Conservation (phyloP, 2,329 filamentous ascomycete species). For the Penicillium sp. region DNA sequence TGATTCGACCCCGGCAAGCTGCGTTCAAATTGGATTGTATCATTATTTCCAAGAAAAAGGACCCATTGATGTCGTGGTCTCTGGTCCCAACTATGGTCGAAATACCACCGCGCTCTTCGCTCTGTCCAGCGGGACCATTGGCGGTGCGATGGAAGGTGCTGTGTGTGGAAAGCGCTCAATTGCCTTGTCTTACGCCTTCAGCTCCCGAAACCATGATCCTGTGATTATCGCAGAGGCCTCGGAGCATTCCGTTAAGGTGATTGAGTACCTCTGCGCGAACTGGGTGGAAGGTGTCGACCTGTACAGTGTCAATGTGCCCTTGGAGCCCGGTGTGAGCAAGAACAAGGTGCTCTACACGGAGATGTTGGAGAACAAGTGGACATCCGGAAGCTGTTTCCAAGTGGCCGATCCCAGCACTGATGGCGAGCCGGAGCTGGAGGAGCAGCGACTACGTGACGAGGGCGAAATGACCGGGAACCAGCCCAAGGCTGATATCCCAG, state of each 20-base stretch:
- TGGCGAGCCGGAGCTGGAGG: slow-evolving; percentile 58
- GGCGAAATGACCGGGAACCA: slow-evolving; percentile 41
- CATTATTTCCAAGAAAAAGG: slow-evolving; percentile 70
- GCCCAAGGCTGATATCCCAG: slow-evolving; percentile 16
- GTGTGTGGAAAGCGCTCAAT: slow-evolving; percentile 65
- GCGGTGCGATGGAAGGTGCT: slow-evolving; percentile 70
- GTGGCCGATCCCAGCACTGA: slow-evolving; percentile 63
- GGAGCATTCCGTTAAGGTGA: slow-evolving; percentile 65
- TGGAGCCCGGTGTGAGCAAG: slow-evolving; percentile 67
- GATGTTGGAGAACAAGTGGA: slow-evolving; percentile 90
- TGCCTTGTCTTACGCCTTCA: slow-evolving; percentile 87
- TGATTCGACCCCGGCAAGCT: slow-evolving; percentile 73
- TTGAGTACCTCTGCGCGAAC: slow-evolving; percentile 70
- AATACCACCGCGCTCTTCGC: slow-evolving; percentile 78
- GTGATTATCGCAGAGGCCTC: slow-evolving; percentile 72
- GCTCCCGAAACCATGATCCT: slow-evolving; percentile 75
- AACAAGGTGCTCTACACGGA: slow-evolving; percentile 74
- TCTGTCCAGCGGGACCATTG: slow-evolving; percentile 69
- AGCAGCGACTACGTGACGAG: slow-evolving; percentile 65
- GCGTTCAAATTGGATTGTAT: slow-evolving; percentile 74
- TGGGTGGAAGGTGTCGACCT: slow-evolving; percentile 71
- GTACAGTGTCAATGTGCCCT: slow-evolving; percentile 87
- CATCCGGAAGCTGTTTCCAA: slow-evolving; percentile 75
- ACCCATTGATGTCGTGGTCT: slow-evolving; percentile 69
- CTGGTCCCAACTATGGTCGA: slow-evolving; percentile 75